Conservation (phyloP, 2,329 filamentous ascomycete species). For the Xylariomycetidae sp. region DNA sequence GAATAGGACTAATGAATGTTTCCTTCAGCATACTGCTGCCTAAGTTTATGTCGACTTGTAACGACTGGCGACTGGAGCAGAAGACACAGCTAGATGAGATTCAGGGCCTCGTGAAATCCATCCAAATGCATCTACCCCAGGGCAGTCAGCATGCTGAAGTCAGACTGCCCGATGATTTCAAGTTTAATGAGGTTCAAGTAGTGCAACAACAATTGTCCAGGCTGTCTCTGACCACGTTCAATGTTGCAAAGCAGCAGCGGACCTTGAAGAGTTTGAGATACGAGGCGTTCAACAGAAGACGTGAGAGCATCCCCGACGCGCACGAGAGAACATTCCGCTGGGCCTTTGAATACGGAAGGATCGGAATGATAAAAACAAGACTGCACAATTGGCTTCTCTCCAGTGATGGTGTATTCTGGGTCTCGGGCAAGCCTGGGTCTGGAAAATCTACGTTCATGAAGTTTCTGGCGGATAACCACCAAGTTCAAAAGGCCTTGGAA, state of each 20-base stretch:
- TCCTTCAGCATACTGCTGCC: too few species aligned
- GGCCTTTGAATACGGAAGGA: constrained; percentile 8
- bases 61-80: too few species aligned
- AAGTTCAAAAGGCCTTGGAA: constrained; percentile 14
- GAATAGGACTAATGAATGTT: too few species aligned
- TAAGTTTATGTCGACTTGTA: too few species aligned
- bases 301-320: constrained; percentile 10
- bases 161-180: too few species aligned
- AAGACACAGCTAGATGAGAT: too few species aligned
- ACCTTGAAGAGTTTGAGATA: constrained; percentile 11
- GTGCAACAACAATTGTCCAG: not conserved
- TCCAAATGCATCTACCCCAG: too few species aligned
- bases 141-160: too few species aligned
- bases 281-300: constrained; percentile 5
- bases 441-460: constrained; percentile 20
- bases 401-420: constrained; percentile 12
- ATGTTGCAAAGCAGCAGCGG: constrained; percentile 10
- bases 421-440: constrained; percentile 16
- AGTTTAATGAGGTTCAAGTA: too few species aligned
- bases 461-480: constrained; percentile 7
- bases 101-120: too few species aligned
- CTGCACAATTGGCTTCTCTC: constrained; percentile 20
- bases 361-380: constrained; percentile 1
- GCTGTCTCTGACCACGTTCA: not conserved
- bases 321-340: constrained; percentile 13